A percentile compares a stretch with the other conserved stretches of the same genome.
These are phyloP conservation scores for Avena sativa DNA, from an alignment of 176 grass and related monocot species.

Conservation along the genomic window DNA sequence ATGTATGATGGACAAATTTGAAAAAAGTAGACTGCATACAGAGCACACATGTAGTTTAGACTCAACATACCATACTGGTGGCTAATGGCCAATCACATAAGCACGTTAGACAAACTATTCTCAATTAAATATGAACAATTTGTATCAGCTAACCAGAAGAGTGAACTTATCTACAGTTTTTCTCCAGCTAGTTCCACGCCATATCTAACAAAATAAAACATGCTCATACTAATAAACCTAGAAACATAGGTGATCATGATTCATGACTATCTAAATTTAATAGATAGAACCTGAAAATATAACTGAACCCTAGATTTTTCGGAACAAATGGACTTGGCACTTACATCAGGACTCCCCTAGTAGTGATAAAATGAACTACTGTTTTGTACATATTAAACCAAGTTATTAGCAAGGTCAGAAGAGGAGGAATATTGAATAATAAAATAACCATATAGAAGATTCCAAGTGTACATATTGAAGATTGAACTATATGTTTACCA, in stretches of 20 bases:
- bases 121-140: background rate
- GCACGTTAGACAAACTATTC: background rate
- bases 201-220: background rate
- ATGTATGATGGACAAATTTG: background rate
- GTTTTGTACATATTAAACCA: background rate
- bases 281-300: background rate
- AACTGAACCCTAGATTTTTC: background rate
- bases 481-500: background rate
- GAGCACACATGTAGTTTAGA: background rate
- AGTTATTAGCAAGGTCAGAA: background rate
- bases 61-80: background rate
- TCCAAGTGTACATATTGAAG: background rate
- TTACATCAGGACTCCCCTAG: background rate
- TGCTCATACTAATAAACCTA: background rate
- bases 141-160: background rate
- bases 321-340: background rate
- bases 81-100: background rate
- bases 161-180: background rate
- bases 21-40: background rate
- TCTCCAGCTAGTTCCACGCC: background rate
- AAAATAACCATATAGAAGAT: background rate
- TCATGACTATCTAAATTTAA: background rate
- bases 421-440: background rate
- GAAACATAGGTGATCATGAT: background rate
- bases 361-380: background rate